A percentile compares a stretch with the other conserved stretches of the same genome.
These are phyloP conservation scores for Trametes meyenii DNA, from an alignment of 768 basidiomycete genomes.

Conservation along the genomic window DNA sequence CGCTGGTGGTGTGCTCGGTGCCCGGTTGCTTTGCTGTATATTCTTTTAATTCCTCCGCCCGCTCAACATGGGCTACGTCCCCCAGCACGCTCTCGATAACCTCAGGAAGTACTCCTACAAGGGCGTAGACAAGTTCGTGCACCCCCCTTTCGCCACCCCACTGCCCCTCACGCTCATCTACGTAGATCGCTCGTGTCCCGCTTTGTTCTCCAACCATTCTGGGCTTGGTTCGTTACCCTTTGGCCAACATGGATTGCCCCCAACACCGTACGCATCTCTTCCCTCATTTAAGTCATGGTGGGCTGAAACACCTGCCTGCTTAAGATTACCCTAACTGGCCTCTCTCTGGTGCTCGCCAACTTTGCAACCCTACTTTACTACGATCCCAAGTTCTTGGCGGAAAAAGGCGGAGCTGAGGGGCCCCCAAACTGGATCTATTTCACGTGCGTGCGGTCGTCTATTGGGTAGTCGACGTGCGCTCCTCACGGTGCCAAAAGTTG, in stretches of 20 bases:
- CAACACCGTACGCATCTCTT: conserved; percentile 67
- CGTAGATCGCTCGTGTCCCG: conserved; percentile 73
- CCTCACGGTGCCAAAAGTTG: conserved; percentile 53
- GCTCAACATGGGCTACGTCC: conserved; percentile 62
- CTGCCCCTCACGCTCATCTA: not conserved
- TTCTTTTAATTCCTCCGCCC: not conserved
- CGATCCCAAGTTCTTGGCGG: conserved; percentile 75
- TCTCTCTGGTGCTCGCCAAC: conserved; percentile 81
- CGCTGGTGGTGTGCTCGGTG: not conserved
- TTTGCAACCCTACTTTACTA: conserved; percentile 81
- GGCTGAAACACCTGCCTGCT: conserved; percentile 4
- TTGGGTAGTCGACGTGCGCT: not conserved
- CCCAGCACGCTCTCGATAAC: conserved; percentile 67
- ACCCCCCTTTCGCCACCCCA: not conserved
- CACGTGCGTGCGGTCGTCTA: conserved; percentile 54
- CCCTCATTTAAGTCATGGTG: not conserved
- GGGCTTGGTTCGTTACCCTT: conserved; percentile 89
- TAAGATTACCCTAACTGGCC: conserved; percentile 89
- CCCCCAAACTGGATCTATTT: conserved; percentile 90
- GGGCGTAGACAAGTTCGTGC: conserved; percentile 74
- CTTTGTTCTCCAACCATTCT: conserved; percentile 81
- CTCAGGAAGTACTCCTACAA: conserved; percentile 80
- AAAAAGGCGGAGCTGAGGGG: conserved; percentile 60
- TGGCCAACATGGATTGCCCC: conserved; percentile 87
- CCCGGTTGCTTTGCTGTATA: not conserved